Base-by-base conservation (phyloP, 208 protist genomes). In the Vickermania ingenoplastis region DNA sequence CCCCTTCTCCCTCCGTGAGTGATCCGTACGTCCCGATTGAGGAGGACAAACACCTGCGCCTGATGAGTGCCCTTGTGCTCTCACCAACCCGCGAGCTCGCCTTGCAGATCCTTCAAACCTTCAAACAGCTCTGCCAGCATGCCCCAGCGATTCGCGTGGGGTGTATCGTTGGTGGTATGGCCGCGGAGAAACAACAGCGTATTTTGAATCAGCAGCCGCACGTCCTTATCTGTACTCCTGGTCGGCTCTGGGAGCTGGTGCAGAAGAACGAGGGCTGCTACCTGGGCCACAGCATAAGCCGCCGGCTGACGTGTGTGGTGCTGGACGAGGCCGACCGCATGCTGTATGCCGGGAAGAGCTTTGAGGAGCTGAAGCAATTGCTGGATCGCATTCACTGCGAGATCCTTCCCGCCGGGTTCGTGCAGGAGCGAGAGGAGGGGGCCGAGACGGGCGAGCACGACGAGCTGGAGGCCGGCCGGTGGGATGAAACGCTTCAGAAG, bases 321-420 rank as follows among this genome's bases (percentile, higher is more conserved):
- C 79, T 99, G 2, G 98, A 99, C 75, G 98, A 99, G 77, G 98
- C 97, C 0, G 98, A 99, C 65, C 83, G 97, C 59, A 97, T 99
- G 86, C 91, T 99, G 67, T 97, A 99, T 67, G 91, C 81, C 4
- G 86, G 83, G 58, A 96, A 94, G 58, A 45, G 36, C 17, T 97
- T 99, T 65, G 94, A 97, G 26, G 93, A 99, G 69, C 91, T 99
- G 75, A 90, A 84, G 48, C 86, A 95, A 61, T 97, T 99, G 71
- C 65, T 99, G 23, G 86, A 96, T 63, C 71, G 98, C 54, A 91
- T 99, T 45, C 98, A 98, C 59, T 81, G 72, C 62, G 86, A 80
- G 22, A 61, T 86, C 17, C 73, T 91, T 1, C 89, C 97, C 23
- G 77, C 83, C 0, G 86, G 86, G 7, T 89, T 87, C 41, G 73